Conservation (phyloP, 371 early-diverging fungal species). For the Polyrhizophydium stewartii region DNA sequence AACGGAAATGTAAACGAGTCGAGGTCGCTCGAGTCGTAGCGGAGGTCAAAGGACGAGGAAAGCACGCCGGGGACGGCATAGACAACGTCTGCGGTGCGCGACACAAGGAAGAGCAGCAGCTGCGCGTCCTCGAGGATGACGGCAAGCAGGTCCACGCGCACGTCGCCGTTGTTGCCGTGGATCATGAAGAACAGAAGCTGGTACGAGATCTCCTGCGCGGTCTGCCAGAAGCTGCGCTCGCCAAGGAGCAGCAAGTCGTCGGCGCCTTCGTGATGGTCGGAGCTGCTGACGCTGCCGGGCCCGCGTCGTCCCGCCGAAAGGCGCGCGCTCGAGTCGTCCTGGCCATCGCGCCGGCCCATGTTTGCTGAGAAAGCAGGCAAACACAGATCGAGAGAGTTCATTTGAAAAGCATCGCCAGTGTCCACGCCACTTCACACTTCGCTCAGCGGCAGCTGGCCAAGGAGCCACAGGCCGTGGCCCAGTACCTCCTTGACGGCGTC, state of each 20-base stretch:
- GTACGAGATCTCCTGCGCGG: background rate
- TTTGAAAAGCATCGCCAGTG: too few relatives aligned
- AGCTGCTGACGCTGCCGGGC: too few relatives aligned
- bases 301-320: too few relatives aligned
- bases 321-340: too few relatives aligned
- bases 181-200: background rate
- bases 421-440: too few relatives aligned
- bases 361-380: too few relatives aligned
- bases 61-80: background rate
- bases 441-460: background rate
- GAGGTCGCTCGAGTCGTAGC: background rate
- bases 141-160: background rate
- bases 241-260: background rate
- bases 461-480: background rate
- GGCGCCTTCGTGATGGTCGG: background rate
- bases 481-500: background rate
- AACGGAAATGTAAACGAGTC: background rate
- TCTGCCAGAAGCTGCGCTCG: background rate
- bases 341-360: too few relatives aligned
- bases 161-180: conserved; percentile 1
- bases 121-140: background rate
- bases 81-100: background rate
- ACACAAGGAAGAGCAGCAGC: background rate
- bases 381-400: too few relatives aligned
- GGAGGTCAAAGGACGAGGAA: background rate